Conservation (phyloP, 495 filamentous ascomycete genomes). For the Endocarpon pusillum region DNA sequence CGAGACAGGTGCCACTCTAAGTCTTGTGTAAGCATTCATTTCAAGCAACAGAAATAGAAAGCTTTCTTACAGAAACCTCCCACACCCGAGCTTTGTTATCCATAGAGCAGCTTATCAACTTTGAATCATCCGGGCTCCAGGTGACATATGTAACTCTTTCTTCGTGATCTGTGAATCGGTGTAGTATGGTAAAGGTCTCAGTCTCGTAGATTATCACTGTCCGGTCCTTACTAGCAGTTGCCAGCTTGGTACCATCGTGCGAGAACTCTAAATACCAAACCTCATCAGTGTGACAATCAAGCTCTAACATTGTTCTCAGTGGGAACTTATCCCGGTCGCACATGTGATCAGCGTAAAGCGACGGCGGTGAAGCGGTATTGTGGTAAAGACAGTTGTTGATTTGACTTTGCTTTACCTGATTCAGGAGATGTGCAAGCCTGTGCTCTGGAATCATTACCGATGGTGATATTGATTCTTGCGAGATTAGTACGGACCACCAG, state of each 20-base stretch:
- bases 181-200: slow-evolving; percentile 42
- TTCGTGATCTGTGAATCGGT: slow-evolving; percentile 45
- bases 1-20: slow-evolving; percentile 53
- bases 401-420: slow-evolving; percentile 66
- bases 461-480: slow-evolving; percentile 74
- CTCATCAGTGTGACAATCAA: slow-evolving; percentile 65
- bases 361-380: slow-evolving; percentile 60
- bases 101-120: slow-evolving; percentile 63
- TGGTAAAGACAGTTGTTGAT: slow-evolving; percentile 78
- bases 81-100: slow-evolving; percentile 64
- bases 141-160: slow-evolving; percentile 54
- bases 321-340: slow-evolving; percentile 76
- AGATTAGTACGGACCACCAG: background rate
- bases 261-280: slow-evolving; percentile 87
- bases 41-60: slow-evolving; percentile 7
- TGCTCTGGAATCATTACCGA: slow-evolving; percentile 97
- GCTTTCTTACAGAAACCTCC: slow-evolving; percentile 45
- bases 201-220: slow-evolving; percentile 74
- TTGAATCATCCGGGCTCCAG: slow-evolving; percentile 85
- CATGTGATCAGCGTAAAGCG: slow-evolving; percentile 73
- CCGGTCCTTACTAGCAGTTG: slow-evolving; percentile 60
- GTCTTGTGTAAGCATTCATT: slow-evolving; percentile 4
- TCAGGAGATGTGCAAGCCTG: slow-evolving; percentile 68
- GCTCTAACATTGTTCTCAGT: slow-evolving; percentile 40
- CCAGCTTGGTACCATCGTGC: slow-evolving; percentile 69